These are phyloP conservation scores for Mortierella sp. DNA, from an alignment of 371 early-diverging fungal species.

Conservation along the genomic window DNA sequence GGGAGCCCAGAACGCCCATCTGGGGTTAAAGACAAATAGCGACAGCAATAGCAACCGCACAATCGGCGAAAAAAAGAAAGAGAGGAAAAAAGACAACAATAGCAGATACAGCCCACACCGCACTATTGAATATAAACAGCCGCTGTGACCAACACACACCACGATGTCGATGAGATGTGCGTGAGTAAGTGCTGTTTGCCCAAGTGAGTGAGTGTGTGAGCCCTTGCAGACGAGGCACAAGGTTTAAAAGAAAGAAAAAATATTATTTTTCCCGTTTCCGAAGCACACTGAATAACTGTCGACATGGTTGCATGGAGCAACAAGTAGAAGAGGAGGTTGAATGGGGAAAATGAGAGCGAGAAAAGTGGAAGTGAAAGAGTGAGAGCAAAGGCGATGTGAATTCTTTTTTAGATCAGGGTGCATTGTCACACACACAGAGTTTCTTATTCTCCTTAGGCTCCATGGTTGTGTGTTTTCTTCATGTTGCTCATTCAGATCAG, in stretches of 20 bases:
- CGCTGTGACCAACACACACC: slow-evolving; percentile 9
- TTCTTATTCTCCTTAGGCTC: background rate
- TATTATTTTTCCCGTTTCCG: slow-evolving; percentile 2
- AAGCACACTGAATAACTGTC: slow-evolving; percentile 3
- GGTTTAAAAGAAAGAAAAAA: background rate
- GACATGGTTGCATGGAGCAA: slow-evolving; percentile 1
- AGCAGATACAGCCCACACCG: slow-evolving; percentile 2
- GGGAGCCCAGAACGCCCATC: background rate
- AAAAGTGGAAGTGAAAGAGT: background rate
- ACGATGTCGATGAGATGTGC: background rate
- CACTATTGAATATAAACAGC: background rate
- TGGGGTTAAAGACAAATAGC: no score
- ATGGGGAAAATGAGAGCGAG: background rate
- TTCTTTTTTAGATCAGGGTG: slow-evolving; percentile 9
- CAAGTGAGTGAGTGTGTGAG: background rate
- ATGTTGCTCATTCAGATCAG: background rate
- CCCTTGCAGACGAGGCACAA: slow-evolving; percentile 7
- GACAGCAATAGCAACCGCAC: no score
- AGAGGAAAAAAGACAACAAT: background rate
- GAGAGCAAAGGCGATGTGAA: no score
- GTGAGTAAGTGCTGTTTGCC: background rate
- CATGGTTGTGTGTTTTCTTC: background rate
- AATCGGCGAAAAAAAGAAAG: background rate
- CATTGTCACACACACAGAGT: background rate
- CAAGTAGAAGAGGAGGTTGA: background rate